Conservation (phyloP, 2,329 filamentous ascomycete genomes). For the Moelleriella libera region DNA sequence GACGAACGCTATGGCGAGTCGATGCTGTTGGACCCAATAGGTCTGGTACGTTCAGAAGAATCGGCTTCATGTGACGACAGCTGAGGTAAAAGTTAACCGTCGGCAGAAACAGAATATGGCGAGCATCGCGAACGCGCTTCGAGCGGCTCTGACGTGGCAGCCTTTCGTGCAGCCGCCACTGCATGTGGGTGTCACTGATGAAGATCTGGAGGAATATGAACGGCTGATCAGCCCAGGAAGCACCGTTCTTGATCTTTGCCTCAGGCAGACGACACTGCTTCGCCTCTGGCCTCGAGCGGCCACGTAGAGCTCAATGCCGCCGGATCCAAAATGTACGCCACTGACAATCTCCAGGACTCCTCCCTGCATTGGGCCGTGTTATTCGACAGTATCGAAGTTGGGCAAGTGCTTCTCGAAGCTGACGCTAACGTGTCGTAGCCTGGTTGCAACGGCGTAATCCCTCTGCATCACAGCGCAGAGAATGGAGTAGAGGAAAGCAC, state of each 20-base stretch:
- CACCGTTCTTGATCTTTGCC: not conserved
- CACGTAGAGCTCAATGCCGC: not conserved
- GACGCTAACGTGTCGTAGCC: not conserved
- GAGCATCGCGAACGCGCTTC: too few species aligned
- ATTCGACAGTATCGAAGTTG: not conserved
- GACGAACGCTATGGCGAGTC: too few species aligned
- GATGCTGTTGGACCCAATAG: too few species aligned
- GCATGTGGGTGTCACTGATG: not conserved
- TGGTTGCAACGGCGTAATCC: not conserved
- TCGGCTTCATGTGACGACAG: too few species aligned
- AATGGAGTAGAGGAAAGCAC: not conserved
- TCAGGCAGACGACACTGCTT: not conserved
- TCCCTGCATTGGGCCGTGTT: not conserved
- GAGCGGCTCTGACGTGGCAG: not conserved
- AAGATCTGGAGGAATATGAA: not conserved
- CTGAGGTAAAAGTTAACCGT: too few species aligned
- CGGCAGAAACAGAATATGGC: too few species aligned
- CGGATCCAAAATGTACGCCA: not conserved
- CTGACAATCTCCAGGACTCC: not conserved
- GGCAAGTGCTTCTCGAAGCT: not conserved
- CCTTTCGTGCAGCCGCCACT: not conserved
- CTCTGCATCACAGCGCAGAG: not conserved
- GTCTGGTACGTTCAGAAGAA: too few species aligned
- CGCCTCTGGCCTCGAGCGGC: not conserved
- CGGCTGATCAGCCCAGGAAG: not conserved